Evolutionary conservation across 2,329 filamentous ascomycete species (phyloP), one percentile per base, ranked within the genome.

Genomic region (Albophoma yamanashiensis): DNA sequence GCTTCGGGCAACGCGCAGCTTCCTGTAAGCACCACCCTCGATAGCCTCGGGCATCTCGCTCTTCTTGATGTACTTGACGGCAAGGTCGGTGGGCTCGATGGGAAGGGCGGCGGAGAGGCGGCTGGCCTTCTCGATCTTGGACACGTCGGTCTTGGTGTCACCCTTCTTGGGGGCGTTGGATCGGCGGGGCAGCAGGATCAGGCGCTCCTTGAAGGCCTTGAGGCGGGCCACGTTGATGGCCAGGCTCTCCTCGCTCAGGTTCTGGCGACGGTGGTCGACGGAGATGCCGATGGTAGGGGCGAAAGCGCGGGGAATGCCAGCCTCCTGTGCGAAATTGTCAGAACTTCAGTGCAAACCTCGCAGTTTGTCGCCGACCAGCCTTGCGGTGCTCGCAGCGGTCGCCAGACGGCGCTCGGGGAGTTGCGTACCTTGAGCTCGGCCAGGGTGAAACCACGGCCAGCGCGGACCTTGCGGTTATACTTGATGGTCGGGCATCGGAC

Each of bases 101-200:
- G 92, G 91, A 73, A 96, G 81, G 69, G 81, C 75, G 66, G 81
- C 75, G 61, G 73, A 69, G 68, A 75, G 61, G 61, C 56, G 64
- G 67, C 78, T 73, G 69, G 80, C 79, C 74, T 80, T 83, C 74
- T 83, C 79, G 76, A 85, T 85, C 71, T 87, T 88, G 75, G 78
- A 78, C 68, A 82, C 73, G 80, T 94, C 87, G 87, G 93, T 89
- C 76, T 90, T 90, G 78, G 88, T 88, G 81, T 96, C 91, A 78
- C 90, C 90, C 77, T 89, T 89, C 91, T 96, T 97, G 82, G 88
- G 86, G 82, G 94, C 87, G 81, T 92, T 92, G 77, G 86, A 86
- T 81, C 91, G 92, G 85, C 92, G 91, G 76, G 94, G 94, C 86
- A 99, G 97, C 77, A 99, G 86, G 78, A 99, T 96, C 75, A 99